Conservation (phyloP, 441 rosid genomes). For the Melastoma candidum region DNA sequence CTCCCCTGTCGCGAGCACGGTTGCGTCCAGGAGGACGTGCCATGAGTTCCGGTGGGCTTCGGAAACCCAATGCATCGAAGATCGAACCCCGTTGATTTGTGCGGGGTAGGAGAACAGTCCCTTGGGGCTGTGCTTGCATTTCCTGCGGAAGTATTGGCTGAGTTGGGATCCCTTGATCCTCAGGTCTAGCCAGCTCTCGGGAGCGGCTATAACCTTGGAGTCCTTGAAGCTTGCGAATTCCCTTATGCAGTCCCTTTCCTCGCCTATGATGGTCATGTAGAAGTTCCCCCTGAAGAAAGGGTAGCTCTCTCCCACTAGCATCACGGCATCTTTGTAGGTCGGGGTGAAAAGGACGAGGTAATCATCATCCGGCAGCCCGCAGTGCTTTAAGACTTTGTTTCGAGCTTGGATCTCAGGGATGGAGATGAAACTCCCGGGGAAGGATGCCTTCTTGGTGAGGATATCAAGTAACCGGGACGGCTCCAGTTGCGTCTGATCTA, state of each 20-base stretch:
- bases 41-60: constrained; percentile 70
- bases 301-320: constrained; percentile 69
- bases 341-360: constrained; percentile 63
- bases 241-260: constrained; percentile 31
- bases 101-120: constrained; percentile 64
- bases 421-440: constrained; percentile 62
- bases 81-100: constrained; percentile 42
- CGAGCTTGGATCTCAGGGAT: constrained; percentile 66
- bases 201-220: constrained; percentile 47
- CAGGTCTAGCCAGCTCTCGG: constrained; percentile 63
- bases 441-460: constrained; percentile 53
- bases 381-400: constrained; percentile 48
- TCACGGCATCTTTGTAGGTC: constrained; percentile 58
- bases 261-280: constrained; percentile 41
- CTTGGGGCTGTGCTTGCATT: constrained; percentile 55
- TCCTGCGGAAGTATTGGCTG: constrained; percentile 61
- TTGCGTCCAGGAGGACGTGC: constrained; percentile 59
- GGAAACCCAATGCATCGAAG: constrained; percentile 69
- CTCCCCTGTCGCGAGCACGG: constrained; percentile 38
- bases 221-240: constrained; percentile 55
- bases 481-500: constrained; percentile 46
- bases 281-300: constrained; percentile 60
- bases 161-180: constrained; percentile 69
- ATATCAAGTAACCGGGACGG: constrained; percentile 58
- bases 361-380: constrained; percentile 44